These are phyloP conservation scores for Venturia effusa DNA, from an alignment of 2,329 filamentous ascomycete species.

Conservation along the genomic window DNA sequence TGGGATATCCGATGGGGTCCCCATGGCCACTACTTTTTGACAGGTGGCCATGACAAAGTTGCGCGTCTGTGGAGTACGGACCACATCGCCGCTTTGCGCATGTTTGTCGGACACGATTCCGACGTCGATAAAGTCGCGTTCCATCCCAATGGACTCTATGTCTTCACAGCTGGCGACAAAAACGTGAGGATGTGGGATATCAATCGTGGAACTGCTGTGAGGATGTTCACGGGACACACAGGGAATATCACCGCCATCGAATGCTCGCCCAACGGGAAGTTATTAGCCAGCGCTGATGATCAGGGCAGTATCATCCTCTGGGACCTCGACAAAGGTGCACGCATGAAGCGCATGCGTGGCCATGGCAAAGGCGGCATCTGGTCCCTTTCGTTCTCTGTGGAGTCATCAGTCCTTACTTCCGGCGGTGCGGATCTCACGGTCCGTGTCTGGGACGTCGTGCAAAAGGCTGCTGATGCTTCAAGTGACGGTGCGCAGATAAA, in stretches of 20 bases:
- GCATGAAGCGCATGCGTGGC: conserved; percentile 86
- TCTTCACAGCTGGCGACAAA: conserved; percentile 91
- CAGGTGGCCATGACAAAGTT: conserved; percentile 78
- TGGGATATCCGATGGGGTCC: conserved; percentile 86
- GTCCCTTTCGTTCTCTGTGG: conserved; percentile 85
- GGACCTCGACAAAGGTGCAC: conserved; percentile 77
- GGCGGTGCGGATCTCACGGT: conserved; percentile 89
- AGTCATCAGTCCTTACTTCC: conserved; percentile 82
- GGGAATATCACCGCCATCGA: conserved; percentile 78
- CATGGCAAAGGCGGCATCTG: conserved; percentile 91
- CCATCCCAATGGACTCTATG: conserved; percentile 87
- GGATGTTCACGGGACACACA: conserved; percentile 84
- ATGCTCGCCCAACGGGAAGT: conserved; percentile 77
- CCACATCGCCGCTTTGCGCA: conserved; percentile 75
- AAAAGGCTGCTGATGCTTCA: conserved; percentile 43
- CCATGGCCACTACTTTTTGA: conserved; percentile 89
- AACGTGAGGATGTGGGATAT: conserved; percentile 97
- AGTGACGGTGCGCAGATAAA: conserved; percentile 36
- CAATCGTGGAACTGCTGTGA: conserved; percentile 74
- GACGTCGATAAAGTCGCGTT: conserved; percentile 86
- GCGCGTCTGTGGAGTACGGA: conserved; percentile 88
- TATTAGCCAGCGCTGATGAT: conserved; percentile 82
- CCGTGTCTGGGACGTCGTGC: conserved; percentile 83
- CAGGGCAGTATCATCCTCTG: conserved; percentile 87
- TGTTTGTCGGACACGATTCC: conserved; percentile 87